A percentile compares a stretch with the other conserved stretches of the same genome.
These are phyloP conservation scores for Gorgonomyces haynaldii DNA, from an alignment of 192 early-diverging fungal species.

Conservation along the genomic window DNA sequence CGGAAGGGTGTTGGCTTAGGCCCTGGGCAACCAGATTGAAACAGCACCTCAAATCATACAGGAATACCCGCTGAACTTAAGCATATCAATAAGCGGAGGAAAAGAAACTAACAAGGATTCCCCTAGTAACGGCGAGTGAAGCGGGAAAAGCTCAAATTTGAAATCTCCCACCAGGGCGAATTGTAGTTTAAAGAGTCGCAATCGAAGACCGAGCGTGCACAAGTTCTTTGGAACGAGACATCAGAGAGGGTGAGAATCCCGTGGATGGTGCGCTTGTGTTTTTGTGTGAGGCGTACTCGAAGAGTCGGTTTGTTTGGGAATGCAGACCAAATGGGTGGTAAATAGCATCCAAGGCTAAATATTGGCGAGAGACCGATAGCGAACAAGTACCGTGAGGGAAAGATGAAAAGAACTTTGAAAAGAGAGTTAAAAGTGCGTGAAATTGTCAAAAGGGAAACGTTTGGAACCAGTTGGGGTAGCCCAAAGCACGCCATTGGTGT, in stretches of 20 bases:
- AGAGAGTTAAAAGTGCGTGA: constrained; percentile 77
- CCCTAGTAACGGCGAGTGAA: constrained; percentile 69
- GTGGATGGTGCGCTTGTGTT: constrained; percentile 26
- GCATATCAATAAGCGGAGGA: constrained; percentile 76
- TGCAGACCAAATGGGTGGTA: constrained; percentile 67
- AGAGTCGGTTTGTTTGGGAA: constrained; percentile 68
- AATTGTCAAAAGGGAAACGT: constrained; percentile 71
- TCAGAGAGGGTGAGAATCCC: constrained; percentile 69
- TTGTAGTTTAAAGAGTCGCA: constrained; percentile 55
- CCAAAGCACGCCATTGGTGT: constrained; percentile 38
- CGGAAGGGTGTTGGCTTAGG: too few species aligned
- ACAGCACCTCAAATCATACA: constrained; percentile 2
- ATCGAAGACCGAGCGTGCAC: constrained; percentile 23
- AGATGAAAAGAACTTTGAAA: constrained; percentile 73
- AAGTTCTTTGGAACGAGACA: constrained; percentile 59
- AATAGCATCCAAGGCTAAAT: constrained; percentile 74
- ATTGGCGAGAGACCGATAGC: constrained; percentile 75
- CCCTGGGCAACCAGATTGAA: too few species aligned
- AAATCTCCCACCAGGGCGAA: constrained; percentile 39
- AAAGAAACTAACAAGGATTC: constrained; percentile 74
- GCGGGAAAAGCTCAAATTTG: constrained; percentile 59
- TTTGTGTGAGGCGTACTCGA: constrained; percentile 44
- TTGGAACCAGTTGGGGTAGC: constrained; percentile 43
- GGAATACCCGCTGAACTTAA: constrained; percentile 67
- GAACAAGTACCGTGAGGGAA: constrained; percentile 82